A percentile compares a stretch with the other conserved stretches of the same genome.
Conservation (phyloP, 495 filamentous ascomycete genomes). For the Penicillium maclennaniae region DNA sequence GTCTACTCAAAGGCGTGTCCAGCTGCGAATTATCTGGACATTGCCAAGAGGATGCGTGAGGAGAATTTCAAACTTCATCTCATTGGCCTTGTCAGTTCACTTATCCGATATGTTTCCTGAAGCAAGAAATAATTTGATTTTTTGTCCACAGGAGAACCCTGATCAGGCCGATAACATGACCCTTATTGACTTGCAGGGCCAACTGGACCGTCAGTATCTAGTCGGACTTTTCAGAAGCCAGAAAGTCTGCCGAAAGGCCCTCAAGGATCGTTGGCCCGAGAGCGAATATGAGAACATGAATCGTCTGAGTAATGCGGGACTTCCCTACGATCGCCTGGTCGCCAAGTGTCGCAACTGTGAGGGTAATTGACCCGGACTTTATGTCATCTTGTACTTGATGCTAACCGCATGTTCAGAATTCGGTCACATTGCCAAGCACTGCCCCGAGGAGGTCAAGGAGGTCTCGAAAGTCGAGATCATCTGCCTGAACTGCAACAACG, state of each 20-base stretch:
- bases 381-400: not conserved
- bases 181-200: conserved; percentile 81
- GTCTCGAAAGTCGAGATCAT: conserved; percentile 50
- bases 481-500: conserved; percentile 71
- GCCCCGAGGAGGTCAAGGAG: conserved; percentile 57
- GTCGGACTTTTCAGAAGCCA: conserved; percentile 63
- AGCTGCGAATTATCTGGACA: conserved; percentile 58
- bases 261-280: conserved; percentile 61
- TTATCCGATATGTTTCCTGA: not conserved
- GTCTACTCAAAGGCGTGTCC: conserved; percentile 72
- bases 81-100: conserved; percentile 58
- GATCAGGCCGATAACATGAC: conserved; percentile 56
- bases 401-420: conserved; percentile 47
- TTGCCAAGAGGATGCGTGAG: conserved; percentile 70
- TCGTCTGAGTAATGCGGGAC: conserved; percentile 69
- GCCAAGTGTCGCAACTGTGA: conserved; percentile 68
- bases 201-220: conserved; percentile 68
- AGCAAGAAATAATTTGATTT: not conserved
- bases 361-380: conserved; percentile 29
- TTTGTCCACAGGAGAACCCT: conserved; percentile 47
- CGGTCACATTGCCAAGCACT: conserved; percentile 66
- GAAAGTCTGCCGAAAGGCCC: conserved; percentile 60
- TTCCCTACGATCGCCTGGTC: conserved; percentile 61
- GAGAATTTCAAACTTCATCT: conserved; percentile 62
- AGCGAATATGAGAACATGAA: conserved; percentile 64